A percentile compares a stretch with the other conserved stretches of the same genome.
Evolutionary conservation across 768 basidiomycete genomes (phyloP).

Genomic region (Cystoderma amianthinum): DNA sequence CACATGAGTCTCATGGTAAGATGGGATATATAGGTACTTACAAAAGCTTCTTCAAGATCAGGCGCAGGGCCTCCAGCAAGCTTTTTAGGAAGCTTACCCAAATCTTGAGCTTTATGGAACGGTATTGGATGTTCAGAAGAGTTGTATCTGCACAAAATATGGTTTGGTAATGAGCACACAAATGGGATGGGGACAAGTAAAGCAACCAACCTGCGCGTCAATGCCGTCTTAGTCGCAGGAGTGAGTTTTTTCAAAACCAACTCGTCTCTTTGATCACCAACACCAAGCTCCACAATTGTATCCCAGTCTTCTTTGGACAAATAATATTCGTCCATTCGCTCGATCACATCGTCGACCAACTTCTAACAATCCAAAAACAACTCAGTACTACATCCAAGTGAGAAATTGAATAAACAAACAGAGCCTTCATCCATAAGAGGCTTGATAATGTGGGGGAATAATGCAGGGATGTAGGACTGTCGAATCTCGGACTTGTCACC

Average conservation of each 20-base stretch:
- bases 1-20: not conserved
- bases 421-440: slow-evolving; percentile 71
- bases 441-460: slow-evolving; percentile 73
- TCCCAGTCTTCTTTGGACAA: slow-evolving; percentile 96
- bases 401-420: slow-evolving; percentile 40
- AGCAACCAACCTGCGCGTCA: slow-evolving; percentile 77
- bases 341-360: slow-evolving; percentile 77
- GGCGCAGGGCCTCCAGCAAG: slow-evolving; percentile 69
- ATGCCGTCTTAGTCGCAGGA: slow-evolving; percentile 69
- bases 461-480: slow-evolving; percentile 84
- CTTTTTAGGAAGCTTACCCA: slow-evolving; percentile 78
- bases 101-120: slow-evolving; percentile 83
- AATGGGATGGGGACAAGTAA: too few species aligned
- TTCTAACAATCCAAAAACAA: slow-evolving; percentile 50
- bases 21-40: slow-evolving; percentile 9
- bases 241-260: slow-evolving; percentile 79
- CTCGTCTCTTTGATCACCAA: slow-evolving; percentile 74
- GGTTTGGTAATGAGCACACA: too few species aligned
- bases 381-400: slow-evolving; percentile 2
- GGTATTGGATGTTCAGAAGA: slow-evolving; percentile 85
- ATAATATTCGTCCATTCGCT: slow-evolving; percentile 90
- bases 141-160: slow-evolving; percentile 65
- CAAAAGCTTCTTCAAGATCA: slow-evolving; percentile 89
- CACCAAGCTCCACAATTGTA: slow-evolving; percentile 86
- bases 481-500: slow-evolving; percentile 88